Evolutionary conservation across 2,329 filamentous ascomycete species (phyloP), one percentile per base, ranked within the genome.

Genomic region (Aspergillus sp.): DNA sequence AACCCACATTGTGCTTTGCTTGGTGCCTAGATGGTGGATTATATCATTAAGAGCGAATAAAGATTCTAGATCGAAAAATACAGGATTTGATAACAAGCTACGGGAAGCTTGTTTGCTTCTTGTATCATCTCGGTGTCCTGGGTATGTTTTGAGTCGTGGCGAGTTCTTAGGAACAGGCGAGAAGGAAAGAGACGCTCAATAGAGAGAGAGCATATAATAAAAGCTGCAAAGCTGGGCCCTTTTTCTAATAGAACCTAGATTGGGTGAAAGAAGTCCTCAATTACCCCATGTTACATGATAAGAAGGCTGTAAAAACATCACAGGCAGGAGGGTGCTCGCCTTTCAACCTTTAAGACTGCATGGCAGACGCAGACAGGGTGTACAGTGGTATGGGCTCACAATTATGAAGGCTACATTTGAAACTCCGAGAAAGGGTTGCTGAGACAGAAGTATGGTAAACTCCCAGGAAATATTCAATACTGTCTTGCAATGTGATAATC

Each of bases 11-110:
- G 5, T 51, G 27, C 49, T 49, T 39, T 51, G 46, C 38, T 51
- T 51, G 38, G 25, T 51, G 30, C 49, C 49, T 13, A 17, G 20
- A 44, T 9, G 17, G 15, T 49, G 37, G 48, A 46, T 33, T 38
- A 43, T 45, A 35, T 32, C 15, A 45, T 17, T 17, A 10, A 41
- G 7, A 6, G 5, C 30, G 7, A 33, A 12, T 5, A 4, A 33
- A 5, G 30, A 10, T 33, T n/a, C 30, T 12, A 33, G 30, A 5
- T 33, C 5, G 30, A 33, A 10, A 1, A 7, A 33, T 33, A 9
- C 30, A 33, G 30, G 5, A 33, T 33, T 33, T 33, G 13, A 10
- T 33, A 33, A 33, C 1, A 33, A 33, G 30, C 30, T 33, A 2
- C 30, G 5, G 30, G 30, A 33, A 33, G 3, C 20, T 22, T 22